phyloP scores from a whole-genome alignment of 2,329 filamentous ascomycete species.

The Botryotinia narcissicola region DNA sequence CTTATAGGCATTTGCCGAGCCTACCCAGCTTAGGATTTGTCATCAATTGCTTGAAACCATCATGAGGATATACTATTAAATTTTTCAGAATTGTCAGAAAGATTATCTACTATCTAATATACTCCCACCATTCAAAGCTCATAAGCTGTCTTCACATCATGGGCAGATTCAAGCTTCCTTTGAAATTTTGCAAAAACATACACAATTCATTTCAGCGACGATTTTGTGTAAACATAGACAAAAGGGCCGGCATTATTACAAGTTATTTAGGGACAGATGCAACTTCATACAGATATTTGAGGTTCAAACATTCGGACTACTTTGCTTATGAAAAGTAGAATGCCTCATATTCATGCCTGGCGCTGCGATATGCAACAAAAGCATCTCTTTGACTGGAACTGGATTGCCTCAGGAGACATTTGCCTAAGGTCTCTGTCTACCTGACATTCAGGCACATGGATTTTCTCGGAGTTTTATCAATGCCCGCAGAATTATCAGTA shows the following conservation, averaged over 20 bases:
- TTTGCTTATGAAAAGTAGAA: not conserved
- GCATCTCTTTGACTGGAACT: not conserved
- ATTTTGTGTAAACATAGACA: not conserved
- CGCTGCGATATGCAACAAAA: slow-evolving; percentile 3
- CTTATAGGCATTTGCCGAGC: not conserved
- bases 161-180: not conserved
- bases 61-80: not conserved
- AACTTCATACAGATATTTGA: not conserved
- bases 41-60: not conserved
- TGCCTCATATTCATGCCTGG: slow-evolving; percentile 14
- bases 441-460: not conserved
- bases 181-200: not conserved
- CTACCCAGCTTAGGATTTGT: not conserved
- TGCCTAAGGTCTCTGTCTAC: not conserved
- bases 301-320: not conserved
- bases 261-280: not conserved
- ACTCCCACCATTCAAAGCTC: not conserved
- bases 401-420: not conserved
- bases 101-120: not conserved
- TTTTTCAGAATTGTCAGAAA: not conserved
- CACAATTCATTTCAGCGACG: not conserved
- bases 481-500: not conserved
- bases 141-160: too few species aligned
- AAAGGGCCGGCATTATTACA: not conserved
- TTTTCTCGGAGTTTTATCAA: not conserved